These are phyloP conservation scores for Colletotrichum sojae DNA, from an alignment of 2,329 filamentous ascomycete species.

Conservation along the genomic window DNA sequence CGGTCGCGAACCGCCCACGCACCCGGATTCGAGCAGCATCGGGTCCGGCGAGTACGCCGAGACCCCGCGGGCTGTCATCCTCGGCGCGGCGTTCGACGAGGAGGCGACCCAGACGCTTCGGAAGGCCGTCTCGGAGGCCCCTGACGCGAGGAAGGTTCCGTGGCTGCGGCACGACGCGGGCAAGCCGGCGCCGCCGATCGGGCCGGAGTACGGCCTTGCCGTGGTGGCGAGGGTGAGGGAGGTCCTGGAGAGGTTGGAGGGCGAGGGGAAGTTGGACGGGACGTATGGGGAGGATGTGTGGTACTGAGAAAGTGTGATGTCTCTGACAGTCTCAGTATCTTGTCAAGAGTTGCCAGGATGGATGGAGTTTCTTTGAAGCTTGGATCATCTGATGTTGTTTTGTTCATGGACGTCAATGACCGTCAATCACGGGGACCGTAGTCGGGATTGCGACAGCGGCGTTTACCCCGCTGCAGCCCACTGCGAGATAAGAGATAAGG, in stretches of 20 bases:
- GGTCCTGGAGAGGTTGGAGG: slow-evolving; percentile 41
- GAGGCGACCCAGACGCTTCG: slow-evolving; percentile 11
- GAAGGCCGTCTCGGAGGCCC: slow-evolving; percentile 15
- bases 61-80: slow-evolving; percentile 32
- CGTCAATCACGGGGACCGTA: neutral
- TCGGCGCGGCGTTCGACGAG: slow-evolving; percentile 39
- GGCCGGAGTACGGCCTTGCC: slow-evolving; percentile 47
- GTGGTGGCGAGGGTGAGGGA: slow-evolving; percentile 46
- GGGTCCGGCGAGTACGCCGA: slow-evolving; percentile 37
- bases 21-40: slow-evolving; percentile 40
- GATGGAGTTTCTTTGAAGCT: neutral
- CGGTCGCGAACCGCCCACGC: slow-evolving; percentile 18
- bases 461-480: slow-evolving; percentile 37
- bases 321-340: too few species aligned
- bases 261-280: slow-evolving; percentile 44
- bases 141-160: slow-evolving; percentile 23
- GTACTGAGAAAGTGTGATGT: slow-evolving; percentile 21
- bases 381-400: slow-evolving; percentile 4
- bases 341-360: too few species aligned
- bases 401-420: neutral
- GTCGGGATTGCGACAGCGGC: slow-evolving; percentile 23
- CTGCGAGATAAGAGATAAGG: slow-evolving; percentile 37
- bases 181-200: slow-evolving; percentile 44
- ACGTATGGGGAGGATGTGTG: slow-evolving; percentile 40
- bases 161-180: slow-evolving; percentile 46